These are phyloP conservation scores for Leccinum subgranulosum DNA, from an alignment of 768 basidiomycete species.

Conservation along the genomic window DNA sequence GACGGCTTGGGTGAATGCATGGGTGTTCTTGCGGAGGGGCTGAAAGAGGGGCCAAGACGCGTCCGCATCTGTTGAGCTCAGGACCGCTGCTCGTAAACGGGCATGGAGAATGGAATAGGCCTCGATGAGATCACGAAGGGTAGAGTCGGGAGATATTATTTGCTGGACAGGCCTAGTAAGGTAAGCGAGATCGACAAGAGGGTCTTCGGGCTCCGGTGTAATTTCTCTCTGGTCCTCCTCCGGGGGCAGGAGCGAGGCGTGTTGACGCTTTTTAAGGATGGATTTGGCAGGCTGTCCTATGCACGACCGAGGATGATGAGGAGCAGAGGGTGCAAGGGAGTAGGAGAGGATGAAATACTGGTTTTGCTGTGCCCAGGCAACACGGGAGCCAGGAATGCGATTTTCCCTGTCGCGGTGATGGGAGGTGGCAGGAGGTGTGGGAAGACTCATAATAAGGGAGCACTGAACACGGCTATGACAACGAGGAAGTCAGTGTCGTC, in stretches of 20 bases:
- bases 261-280: conserved; percentile 59
- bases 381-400: conserved; percentile 36
- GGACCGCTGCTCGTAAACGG: conserved; percentile 51
- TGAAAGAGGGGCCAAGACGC: conserved; percentile 71
- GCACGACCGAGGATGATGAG: conserved; percentile 32
- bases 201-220: conserved; percentile 76
- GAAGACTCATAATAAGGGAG: conserved; percentile 40
- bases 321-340: conserved; percentile 23
- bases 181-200: conserved; percentile 60
- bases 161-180: conserved; percentile 61
- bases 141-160: conserved; percentile 49
- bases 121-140: conserved; percentile 61
- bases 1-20: conserved; percentile 54
- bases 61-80: conserved; percentile 47
- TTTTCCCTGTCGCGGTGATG: conserved; percentile 59
- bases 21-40: conserved; percentile 56
- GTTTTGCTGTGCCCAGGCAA: conserved; percentile 53
- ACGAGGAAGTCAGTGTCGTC: neutral
- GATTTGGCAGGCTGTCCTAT: conserved; percentile 54
- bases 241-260: conserved; percentile 33
- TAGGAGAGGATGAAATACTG: conserved; percentile 42
- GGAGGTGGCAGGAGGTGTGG: conserved; percentile 59
- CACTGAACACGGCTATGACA: conserved; percentile 13
- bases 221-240: conserved; percentile 53
- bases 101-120: conserved; percentile 70